Percentiles rank a stretch among this genome's conserved stretches.
phyloP scores from a whole-genome alignment of 2,329 filamentous ascomycete genomes.

The Fusarium dlaminii region DNA sequence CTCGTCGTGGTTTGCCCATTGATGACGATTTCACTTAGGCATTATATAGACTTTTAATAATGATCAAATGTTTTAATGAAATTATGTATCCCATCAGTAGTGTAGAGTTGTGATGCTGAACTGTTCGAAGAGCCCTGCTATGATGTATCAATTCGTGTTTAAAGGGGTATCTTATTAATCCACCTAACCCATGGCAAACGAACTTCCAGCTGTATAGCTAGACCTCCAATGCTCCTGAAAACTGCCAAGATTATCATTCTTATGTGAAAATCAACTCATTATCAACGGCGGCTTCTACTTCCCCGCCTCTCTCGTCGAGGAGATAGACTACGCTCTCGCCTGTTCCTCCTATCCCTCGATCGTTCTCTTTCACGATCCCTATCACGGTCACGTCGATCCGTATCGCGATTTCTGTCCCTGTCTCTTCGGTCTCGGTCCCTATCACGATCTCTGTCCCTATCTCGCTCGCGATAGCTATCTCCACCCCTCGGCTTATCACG shows the following conservation, averaged over 20 bases:
- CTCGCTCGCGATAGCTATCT: slow-evolving; percentile 28
- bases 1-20: slow-evolving; percentile 37
- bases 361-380: slow-evolving; percentile 30
- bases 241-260: background rate
- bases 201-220: background rate
- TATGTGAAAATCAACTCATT: slow-evolving; percentile 30
- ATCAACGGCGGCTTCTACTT: slow-evolving; percentile 55
- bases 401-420: slow-evolving; percentile 47
- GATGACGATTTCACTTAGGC: slow-evolving; percentile 22
- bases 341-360: slow-evolving; percentile 37
- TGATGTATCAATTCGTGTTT: background rate
- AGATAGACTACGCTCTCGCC: slow-evolving; percentile 45
- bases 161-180: slow-evolving; percentile 32
- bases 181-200: background rate
- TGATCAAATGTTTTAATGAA: slow-evolving; percentile 21
- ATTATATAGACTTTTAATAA: slow-evolving; percentile 34
- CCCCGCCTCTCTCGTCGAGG: slow-evolving; percentile 49
- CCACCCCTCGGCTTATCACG: slow-evolving; percentile 42
- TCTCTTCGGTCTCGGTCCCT: slow-evolving; percentile 48
- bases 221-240: background rate
- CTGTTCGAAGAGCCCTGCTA: background rate
- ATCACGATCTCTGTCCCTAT: slow-evolving; percentile 42
- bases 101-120: background rate
- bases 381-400: slow-evolving; percentile 39
- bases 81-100: background rate